Evolutionary conservation across 306 rosid species (phyloP).

Genomic region (Sphenostylis stenocarpa): DNA sequence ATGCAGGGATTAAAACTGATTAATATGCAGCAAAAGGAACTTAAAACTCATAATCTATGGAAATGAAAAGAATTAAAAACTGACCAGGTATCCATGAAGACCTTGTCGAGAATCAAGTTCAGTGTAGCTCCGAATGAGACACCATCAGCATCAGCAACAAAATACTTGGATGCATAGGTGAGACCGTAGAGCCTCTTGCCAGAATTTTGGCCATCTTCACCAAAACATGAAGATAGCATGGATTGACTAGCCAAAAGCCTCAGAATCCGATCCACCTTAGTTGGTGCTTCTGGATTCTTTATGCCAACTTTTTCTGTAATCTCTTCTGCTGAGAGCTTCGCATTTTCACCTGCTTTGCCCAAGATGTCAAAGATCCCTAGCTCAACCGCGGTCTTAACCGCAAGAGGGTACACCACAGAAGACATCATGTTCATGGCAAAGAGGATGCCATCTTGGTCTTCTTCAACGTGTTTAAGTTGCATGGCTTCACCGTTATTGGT

Average conservation of each 20-base stretch:
- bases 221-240: constrained; percentile 39
- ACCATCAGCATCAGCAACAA: constrained; percentile 45
- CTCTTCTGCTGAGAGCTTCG: constrained; percentile 40
- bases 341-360: constrained; percentile 37
- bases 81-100: constrained; percentile 48
- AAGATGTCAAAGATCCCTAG: constrained; percentile 53
- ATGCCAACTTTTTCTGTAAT: constrained; percentile 37
- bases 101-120: constrained; percentile 36
- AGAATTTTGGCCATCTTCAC: not conserved
- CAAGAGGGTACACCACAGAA: constrained; percentile 24
- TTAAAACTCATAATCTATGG: no score
- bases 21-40: no score
- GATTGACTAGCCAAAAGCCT: constrained; percentile 50
- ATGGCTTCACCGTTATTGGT: not conserved
- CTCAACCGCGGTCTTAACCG: constrained; percentile 41
- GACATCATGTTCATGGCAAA: constrained; percentile 33
- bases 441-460: constrained; percentile 40
- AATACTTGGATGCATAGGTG: constrained; percentile 38
- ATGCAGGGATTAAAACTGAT: no score
- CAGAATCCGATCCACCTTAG: constrained; percentile 56
- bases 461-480: not conserved
- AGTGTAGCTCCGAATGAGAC: constrained; percentile 37
- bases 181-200: constrained; percentile 41
- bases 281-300: constrained; percentile 44
- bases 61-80: not conserved